Evolutionary conservation across 176 grass and related monocot genomes (phyloP).

Genomic region (Miscanthus lutarioriparius): DNA sequence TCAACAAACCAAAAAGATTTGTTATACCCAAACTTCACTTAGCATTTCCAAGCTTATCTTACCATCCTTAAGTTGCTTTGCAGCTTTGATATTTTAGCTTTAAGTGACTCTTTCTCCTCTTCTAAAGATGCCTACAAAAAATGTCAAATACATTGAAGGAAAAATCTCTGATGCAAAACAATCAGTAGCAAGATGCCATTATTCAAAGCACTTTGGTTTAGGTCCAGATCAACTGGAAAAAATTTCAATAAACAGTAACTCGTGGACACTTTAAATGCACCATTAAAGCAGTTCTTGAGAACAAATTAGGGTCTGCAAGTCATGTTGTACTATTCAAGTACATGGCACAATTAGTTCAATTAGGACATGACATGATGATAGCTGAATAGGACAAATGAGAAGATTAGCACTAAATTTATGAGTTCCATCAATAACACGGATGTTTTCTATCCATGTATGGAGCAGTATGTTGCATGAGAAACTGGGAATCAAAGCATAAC

Average conservation of each 20-base stretch:
- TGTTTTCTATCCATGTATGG: neutral
- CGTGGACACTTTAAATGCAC: neutral
- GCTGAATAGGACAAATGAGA: neutral
- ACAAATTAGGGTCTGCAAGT: neutral
- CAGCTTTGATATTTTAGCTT: constrained; percentile 77
- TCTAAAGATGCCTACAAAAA: constrained; percentile 72
- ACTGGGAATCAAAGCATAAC: neutral
- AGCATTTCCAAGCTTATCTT: constrained; percentile 42
- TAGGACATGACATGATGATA: neutral
- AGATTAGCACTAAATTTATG: constrained; percentile 13
- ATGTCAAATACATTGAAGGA: neutral
- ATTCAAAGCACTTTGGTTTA: neutral
- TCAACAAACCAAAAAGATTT: constrained; percentile 23
- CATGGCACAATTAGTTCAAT: constrained; percentile 19
- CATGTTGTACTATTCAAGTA: constrained; percentile 5
- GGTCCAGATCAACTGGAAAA: neutral
- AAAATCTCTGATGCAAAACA: neutral
- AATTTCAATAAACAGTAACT: neutral
- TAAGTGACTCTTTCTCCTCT: constrained; percentile 77
- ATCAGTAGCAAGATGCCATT: neutral
- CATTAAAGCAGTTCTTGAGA: neutral
- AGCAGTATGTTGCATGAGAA: constrained; percentile 29
- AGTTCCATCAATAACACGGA: neutral
- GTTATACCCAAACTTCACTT: constrained; percentile 10
- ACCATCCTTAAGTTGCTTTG: constrained; percentile 97